These are phyloP conservation scores for Erysiphe pulchra DNA, from an alignment of 2,329 filamentous ascomycete species.

Conservation along the genomic window DNA sequence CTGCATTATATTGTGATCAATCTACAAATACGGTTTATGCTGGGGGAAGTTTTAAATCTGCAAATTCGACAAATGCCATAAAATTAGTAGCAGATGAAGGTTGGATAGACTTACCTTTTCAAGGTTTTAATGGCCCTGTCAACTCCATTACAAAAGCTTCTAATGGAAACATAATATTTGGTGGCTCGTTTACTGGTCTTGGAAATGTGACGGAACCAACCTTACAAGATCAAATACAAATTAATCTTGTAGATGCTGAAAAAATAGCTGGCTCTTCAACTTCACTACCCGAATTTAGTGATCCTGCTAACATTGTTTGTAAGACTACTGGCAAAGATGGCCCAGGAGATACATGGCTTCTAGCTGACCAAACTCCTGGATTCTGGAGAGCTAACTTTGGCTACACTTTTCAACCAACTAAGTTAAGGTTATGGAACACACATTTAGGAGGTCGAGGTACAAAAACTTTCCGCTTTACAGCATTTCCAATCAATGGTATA, in stretches of 20 bases:
- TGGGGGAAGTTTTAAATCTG: slow-evolving; percentile 59
- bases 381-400: slow-evolving; percentile 64
- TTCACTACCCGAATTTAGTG: slow-evolving; percentile 34
- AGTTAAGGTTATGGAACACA: slow-evolving; percentile 71
- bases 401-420: slow-evolving; percentile 70
- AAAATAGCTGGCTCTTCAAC: slow-evolving; percentile 42
- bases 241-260: slow-evolving; percentile 61
- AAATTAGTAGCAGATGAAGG: slow-evolving; percentile 43
- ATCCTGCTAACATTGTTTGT: slow-evolving; percentile 66
- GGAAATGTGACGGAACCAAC: slow-evolving; percentile 51
- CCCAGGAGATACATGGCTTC: slow-evolving; percentile 57
- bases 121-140: slow-evolving; percentile 84
- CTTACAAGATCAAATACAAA: slow-evolving; percentile 44
- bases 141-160: slow-evolving; percentile 57
- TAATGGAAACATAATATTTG: slow-evolving; percentile 74
- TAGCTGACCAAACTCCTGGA: slow-evolving; percentile 49
- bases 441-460: slow-evolving; percentile 63
- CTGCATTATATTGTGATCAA: slow-evolving; percentile 58
- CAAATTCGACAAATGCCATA: slow-evolving; percentile 72
- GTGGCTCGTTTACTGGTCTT: slow-evolving; percentile 67
- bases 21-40: slow-evolving; percentile 62
- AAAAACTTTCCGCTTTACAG: slow-evolving; percentile 66
- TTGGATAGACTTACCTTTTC: slow-evolving; percentile 68
- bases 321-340: slow-evolving; percentile 40
- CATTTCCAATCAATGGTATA: slow-evolving; percentile 68